These are phyloP conservation scores for Heritiera littoralis DNA, from an alignment of 345 rosid species.

Conservation along the genomic window DNA sequence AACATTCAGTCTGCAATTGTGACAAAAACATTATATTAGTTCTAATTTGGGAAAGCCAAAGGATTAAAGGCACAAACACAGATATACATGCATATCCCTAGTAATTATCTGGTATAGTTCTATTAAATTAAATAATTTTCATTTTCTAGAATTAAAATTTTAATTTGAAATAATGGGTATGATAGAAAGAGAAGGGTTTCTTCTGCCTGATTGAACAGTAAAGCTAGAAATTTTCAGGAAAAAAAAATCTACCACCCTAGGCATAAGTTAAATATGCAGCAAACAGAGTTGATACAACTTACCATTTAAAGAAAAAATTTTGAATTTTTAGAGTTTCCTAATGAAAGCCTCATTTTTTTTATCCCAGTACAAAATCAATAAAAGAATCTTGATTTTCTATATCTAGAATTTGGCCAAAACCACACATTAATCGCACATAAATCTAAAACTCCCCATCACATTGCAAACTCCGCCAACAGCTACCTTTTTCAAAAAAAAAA, in stretches of 20 bases:
- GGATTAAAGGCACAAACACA: neutral
- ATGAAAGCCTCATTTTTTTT: neutral
- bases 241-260: too few relatives aligned
- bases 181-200: neutral
- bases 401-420: neutral
- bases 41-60: neutral
- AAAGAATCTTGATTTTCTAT: neutral
- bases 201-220: neutral
- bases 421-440: neutral
- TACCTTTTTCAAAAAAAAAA: neutral
- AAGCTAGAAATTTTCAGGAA: neutral
- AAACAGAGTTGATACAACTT: neutral
- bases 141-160: neutral
- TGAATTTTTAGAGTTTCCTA: too few relatives aligned
- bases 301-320: neutral
- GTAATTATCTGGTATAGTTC: neutral
- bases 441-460: neutral
- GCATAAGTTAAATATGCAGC: neutral
- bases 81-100: neutral
- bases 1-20: conserved; percentile 47
- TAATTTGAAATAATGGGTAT: neutral
- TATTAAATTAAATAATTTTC: neutral
- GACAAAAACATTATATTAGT: neutral
- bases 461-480: neutral
- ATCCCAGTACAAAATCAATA: neutral